A percentile compares a stretch with the other conserved stretches of the same genome.
These are phyloP conservation scores for Hemisphaericaspora lyxosophila DNA, from an alignment of 1,139 yeast species.

Conservation along the genomic window DNA sequence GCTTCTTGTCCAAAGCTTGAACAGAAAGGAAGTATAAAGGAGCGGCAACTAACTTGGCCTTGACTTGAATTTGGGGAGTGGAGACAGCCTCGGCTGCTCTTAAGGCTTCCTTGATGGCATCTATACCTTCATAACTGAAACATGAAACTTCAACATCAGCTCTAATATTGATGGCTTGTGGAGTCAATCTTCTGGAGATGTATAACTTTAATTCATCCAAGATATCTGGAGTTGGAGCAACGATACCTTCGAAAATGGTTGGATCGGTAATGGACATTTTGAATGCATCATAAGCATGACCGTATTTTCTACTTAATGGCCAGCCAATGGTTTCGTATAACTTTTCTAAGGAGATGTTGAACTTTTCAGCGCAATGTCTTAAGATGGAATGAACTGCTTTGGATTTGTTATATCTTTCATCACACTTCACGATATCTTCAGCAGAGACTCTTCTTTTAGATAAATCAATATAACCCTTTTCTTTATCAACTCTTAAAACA, in stretches of 20 bases:
- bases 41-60: constrained; percentile 95
- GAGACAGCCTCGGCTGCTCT: constrained; percentile 82
- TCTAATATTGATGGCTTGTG: constrained; percentile 96
- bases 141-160: constrained; percentile 98
- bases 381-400: constrained; percentile 96
- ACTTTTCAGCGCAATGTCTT: constrained; percentile 98
- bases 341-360: constrained; percentile 79
- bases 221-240: constrained; percentile 69
- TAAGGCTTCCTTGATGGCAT: constrained; percentile 89
- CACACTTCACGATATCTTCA: constrained; percentile 96
- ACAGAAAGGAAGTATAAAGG: constrained; percentile 94
- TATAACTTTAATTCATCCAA: constrained; percentile 80
- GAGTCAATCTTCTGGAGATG: constrained; percentile 91
- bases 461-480: constrained; percentile 95
- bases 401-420: constrained; percentile 94
- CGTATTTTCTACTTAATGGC: constrained; percentile 94
- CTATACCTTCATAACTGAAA: constrained; percentile 96
- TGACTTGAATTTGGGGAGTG: constrained; percentile 81
- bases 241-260: constrained; percentile 77
- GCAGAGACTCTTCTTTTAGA: constrained; percentile 98
- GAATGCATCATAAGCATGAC: constrained; percentile 97
- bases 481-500: constrained; percentile 98
- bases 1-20: constrained; percentile 86
- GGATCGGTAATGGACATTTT: constrained; percentile 94
- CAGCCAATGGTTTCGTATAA: constrained; percentile 90